Percentiles rank a stretch among this genome's conserved stretches.
phyloP scores from a whole-genome alignment of 2,329 filamentous ascomycete species.

The Aspergillus ochraceus region DNA sequence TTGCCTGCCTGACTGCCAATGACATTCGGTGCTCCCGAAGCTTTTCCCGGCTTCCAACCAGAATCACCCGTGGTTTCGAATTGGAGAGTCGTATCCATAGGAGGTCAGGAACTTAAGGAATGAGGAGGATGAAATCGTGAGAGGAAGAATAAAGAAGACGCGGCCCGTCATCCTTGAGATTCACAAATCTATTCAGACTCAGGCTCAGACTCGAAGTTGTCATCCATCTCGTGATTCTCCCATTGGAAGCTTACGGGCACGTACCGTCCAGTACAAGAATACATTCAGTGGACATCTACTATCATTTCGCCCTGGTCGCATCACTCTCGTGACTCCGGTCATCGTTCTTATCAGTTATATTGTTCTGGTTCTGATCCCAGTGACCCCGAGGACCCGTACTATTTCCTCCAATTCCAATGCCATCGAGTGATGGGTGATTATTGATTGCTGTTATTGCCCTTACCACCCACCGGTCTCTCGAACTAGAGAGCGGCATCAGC shows the following conservation, averaged over 20 bases:
- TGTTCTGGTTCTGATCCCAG: background rate
- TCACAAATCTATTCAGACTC: background rate
- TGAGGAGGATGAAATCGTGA: background rate
- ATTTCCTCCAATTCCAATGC: background rate
- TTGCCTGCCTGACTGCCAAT: background rate
- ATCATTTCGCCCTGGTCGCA: too few relatives aligned
- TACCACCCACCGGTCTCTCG: too few relatives aligned
- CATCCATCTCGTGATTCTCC: too few relatives aligned
- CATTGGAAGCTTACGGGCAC: background rate
- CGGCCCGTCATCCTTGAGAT: background rate
- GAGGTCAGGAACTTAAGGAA: background rate
- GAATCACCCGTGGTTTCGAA: constrained; percentile 2
- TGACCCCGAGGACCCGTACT: background rate
- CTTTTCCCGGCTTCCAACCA: background rate
- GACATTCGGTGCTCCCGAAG: background rate
- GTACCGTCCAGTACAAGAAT: background rate
- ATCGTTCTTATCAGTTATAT: background rate
- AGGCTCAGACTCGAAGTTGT: too few relatives aligned
- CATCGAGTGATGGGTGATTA: background rate
- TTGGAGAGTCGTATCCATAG: background rate
- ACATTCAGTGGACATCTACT: background rate
- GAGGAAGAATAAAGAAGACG: background rate
- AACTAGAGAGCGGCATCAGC: constrained; percentile 18
- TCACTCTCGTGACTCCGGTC: too few relatives aligned
- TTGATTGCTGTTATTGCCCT: background rate